Evolutionary conservation across 2,329 filamentous ascomycete genomes (phyloP), one percentile per base, ranked within the genome.

Genomic region (Neophaeococcomyces mojaviensis): DNA sequence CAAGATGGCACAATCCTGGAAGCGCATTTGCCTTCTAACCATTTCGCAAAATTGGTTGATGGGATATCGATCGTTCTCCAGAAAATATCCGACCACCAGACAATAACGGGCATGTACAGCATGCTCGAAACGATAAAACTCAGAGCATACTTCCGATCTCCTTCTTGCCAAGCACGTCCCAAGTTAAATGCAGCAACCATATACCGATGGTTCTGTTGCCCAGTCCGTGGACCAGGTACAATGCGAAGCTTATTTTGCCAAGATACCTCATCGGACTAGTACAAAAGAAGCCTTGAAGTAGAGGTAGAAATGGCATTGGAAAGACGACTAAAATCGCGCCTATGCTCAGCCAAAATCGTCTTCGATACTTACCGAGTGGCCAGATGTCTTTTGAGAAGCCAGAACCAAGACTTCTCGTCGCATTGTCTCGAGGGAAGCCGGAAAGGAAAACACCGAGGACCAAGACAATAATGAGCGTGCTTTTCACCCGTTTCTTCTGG

Each of bases 51-150:
- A 40, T 65, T 68, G 6, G 77, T 65, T 57, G 70, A 67, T 1
- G 70, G 71, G 3, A 65, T 60, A 59, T 82, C 79, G 4, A 82
- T 67, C 1, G 62, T 61, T 22, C 77, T 68, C 74, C 76, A 80
- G 55, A 80, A 80, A 3, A 82, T 42, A 58, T 82, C 78, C 1
- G 74, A 72, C 3, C 68, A 64, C 70, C 76, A 80, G 3, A 81
- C 64, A 0, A 73, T 58, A 18, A 67, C 44, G 3, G 66, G 60
- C n/a, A 20, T 22, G 39, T 43, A 43, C 39, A 43, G 22, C 12
- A 22, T n/a, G 30, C 28, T 19, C 22, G 39, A 34, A 6, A 35
- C 39, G 18, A 34, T 12, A 12, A 34, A 34, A 19, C 30, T 9
- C 18, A 43, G 13, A 2, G 28, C 39, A 22, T 24, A 22, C 6